Conservation (phyloP, 257 asterid genomes). For the Scutellaria minor region DNA sequence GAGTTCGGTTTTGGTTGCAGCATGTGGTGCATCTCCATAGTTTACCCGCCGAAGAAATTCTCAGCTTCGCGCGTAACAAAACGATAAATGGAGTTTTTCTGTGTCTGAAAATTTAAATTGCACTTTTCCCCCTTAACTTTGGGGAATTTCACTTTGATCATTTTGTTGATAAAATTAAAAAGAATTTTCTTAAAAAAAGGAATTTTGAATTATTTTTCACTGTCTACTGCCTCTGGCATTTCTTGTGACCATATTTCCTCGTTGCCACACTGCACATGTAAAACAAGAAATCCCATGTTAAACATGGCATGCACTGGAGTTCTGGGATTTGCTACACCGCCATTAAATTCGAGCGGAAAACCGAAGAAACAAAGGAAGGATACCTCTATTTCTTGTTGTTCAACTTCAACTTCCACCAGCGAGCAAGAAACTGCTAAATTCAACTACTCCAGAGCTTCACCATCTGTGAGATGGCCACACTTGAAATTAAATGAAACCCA, state of each 20-base stretch:
- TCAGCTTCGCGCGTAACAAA: conserved; percentile 27
- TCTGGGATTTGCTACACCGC: conserved; percentile 54
- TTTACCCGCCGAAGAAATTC: conserved; percentile 29
- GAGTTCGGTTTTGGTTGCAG: conserved; percentile 29
- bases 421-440: conserved; percentile 63
- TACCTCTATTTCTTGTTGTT: conserved; percentile 50
- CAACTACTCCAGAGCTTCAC: conserved; percentile 84
- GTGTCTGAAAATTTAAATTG: neutral
- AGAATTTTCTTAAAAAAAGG: too few relatives aligned
- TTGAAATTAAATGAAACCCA: conserved; percentile 58
- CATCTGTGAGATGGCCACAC: conserved; percentile 96
- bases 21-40: conserved; percentile 39
- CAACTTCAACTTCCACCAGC: conserved; percentile 52
- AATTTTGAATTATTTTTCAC: neutral
- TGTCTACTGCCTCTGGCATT: neutral
- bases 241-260: neutral
- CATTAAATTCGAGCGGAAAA: conserved; percentile 45
- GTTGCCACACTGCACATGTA: conserved; percentile 15
- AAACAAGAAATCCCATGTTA: conserved; percentile 34
- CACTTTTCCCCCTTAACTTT: conserved; percentile 1
- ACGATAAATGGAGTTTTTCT: too few relatives aligned
- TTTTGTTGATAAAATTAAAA: too few relatives aligned
- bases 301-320: conserved; percentile 60
- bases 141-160: too few relatives aligned
- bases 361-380: conserved; percentile 45